Evolutionary conservation across 306 rosid species (phyloP).

Genomic region (Corylus heterophylla): DNA sequence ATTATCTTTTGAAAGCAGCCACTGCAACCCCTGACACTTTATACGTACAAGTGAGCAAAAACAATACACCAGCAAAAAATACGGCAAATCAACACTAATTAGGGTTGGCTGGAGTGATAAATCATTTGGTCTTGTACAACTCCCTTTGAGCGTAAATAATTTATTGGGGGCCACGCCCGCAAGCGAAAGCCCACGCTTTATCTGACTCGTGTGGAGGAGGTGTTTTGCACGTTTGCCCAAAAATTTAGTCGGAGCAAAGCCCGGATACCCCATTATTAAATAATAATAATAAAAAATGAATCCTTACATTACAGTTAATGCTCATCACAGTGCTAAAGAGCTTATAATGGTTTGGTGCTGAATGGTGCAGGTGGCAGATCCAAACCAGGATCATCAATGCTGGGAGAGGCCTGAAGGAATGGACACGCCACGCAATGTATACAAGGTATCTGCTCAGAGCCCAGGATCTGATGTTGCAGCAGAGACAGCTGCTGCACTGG

Average conservation of each 20-base stretch:
- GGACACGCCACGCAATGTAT: constrained; percentile 79
- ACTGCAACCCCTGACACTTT: constrained; percentile 65
- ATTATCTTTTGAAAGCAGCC: constrained; percentile 81
- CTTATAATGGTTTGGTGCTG: not conserved
- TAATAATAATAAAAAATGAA: no score
- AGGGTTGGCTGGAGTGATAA: no score
- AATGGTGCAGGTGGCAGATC: constrained; percentile 71
- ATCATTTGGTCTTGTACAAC: no score
- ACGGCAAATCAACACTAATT: not conserved
- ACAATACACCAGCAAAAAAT: not conserved
- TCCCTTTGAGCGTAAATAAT: no score
- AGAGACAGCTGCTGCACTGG: constrained; percentile 86
- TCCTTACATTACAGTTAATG: no score
- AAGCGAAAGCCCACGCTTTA: no score
- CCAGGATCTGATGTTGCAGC: constrained; percentile 95
- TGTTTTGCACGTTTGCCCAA: no score
- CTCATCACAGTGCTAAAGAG: not conserved
- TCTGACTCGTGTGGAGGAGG: no score
- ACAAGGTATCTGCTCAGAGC: constrained; percentile 64
- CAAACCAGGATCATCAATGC: constrained; percentile 73
- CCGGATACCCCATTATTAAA: no score
- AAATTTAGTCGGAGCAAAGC: no score
- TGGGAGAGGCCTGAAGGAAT: constrained; percentile 98
- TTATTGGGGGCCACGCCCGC: no score
- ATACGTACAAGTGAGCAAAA: constrained; percentile 73